Percentiles rank a stretch among this genome's conserved stretches.
Evolutionary conservation across 2,329 filamentous ascomycete genomes (phyloP).

Genomic region (Fusarium algeriense): DNA sequence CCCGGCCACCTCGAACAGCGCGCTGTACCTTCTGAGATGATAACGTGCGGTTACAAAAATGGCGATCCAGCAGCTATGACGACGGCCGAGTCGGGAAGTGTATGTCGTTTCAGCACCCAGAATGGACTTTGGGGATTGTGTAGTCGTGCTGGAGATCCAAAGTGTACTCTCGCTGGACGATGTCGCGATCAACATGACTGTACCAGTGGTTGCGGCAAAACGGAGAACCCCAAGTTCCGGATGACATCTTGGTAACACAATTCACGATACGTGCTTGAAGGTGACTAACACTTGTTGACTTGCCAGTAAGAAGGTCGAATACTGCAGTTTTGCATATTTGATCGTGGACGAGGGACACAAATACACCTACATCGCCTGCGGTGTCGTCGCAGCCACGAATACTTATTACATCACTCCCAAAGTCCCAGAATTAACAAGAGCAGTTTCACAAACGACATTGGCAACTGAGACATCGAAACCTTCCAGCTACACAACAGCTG

Average conservation of each 20-base stretch:
- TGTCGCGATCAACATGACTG: constrained; percentile 53
- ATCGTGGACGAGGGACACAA: constrained; percentile 49
- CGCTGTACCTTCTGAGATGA: constrained; percentile 32
- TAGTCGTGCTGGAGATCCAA: constrained; percentile 25
- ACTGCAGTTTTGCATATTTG: constrained; percentile 53
- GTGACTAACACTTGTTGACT: neutral
- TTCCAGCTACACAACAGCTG: constrained; percentile 5
- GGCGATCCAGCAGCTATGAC: constrained; percentile 46
- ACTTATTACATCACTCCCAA: constrained; percentile 41
- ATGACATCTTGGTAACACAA: constrained; percentile 52
- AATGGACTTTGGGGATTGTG: constrained; percentile 55
- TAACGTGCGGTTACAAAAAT: constrained; percentile 48
- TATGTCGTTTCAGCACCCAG: constrained; percentile 52
- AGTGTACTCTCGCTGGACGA: constrained; percentile 52
- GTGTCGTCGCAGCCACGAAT: constrained; percentile 42
- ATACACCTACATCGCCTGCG: constrained; percentile 55
- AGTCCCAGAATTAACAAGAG: neutral
- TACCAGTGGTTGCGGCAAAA: constrained; percentile 49
- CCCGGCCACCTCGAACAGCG: neutral
- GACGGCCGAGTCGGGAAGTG: constrained; percentile 49
- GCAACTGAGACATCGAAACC: constrained; percentile 7
- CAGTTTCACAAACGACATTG: constrained; percentile 11
- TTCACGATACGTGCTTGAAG: neutral
- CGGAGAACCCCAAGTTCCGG: constrained; percentile 36
- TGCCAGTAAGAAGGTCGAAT: constrained; percentile 13